Evolutionary conservation across 2,329 filamentous ascomycete genomes (phyloP), one percentile per base, ranked within the genome.

Genomic region (Aspergillus flavus): DNA sequence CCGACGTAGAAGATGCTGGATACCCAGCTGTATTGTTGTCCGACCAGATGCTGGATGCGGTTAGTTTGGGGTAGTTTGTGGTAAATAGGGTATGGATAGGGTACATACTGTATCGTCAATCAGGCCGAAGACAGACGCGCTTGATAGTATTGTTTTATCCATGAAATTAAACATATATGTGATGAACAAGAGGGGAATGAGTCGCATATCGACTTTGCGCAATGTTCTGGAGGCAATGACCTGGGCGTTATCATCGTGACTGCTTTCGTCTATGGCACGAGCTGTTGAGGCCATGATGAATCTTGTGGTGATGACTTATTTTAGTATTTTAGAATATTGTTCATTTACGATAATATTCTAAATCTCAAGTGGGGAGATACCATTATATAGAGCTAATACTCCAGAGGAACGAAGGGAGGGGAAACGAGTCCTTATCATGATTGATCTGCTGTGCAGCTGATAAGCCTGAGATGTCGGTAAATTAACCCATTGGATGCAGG

Each of bases 81-180:
- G 12, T 14, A 16, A 5, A 2, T 6, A 36, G 23, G 1, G 7
- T 2, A 39, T 28, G n/a, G 11, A n/a, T 12, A 4, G 9, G 16
- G 7, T 45, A 45, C 61, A 34, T 55, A 74, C 72, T 6, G 71
- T 74, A 67, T 86, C 85, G 1, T 84, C 74, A 6, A 76, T 75
- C n/a, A 87, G 69, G 0, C 84, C 85, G 66, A 88, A 87, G 0
- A 88, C 84, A 4, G 84, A 79, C 0, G 86, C 85, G 63, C 81
- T 85, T 0, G 84, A 85, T 1, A 87, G 71, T 61, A 85, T 85
- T 0, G 82, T 82, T 70, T 89, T 89, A 72, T 89, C 86, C 79
- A 88, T 86, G 62, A 87, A 88, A 68, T 87, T 86, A 65, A 88
- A 72, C 76, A 84, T 83, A 69, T 88, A 88, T 0, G 83, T 86